A percentile compares a stretch with the other conserved stretches of the same genome.
Evolutionary conservation across 2,329 filamentous ascomycete species (phyloP).

Genomic region (Coniella lustricola): DNA sequence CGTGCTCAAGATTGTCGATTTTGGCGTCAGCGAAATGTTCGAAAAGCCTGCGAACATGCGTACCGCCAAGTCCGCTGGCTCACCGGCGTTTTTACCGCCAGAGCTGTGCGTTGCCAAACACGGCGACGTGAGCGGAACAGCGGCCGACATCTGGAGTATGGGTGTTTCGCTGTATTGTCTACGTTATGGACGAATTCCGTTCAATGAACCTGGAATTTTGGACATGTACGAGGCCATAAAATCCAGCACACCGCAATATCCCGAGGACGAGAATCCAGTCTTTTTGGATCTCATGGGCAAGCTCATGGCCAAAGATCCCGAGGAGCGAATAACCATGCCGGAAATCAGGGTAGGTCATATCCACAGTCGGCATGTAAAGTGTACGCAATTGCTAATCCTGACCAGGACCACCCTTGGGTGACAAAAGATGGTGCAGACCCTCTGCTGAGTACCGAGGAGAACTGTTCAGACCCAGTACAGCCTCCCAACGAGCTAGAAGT

Average conservation of each 20-base stretch:
- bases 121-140: slow-evolving; percentile 78
- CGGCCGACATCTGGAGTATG: slow-evolving; percentile 98
- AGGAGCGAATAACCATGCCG: slow-evolving; percentile 74
- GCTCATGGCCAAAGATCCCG: slow-evolving; percentile 78
- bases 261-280: slow-evolving; percentile 54
- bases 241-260: slow-evolving; percentile 56
- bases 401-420: slow-evolving; percentile 85
- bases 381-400: slow-evolving; percentile 17
- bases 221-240: slow-evolving; percentile 89
- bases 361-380: not conserved
- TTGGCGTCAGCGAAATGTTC: slow-evolving; percentile 99
- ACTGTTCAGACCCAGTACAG: slow-evolving; percentile 73
- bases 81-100: slow-evolving; percentile 87
- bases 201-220: slow-evolving; percentile 69
- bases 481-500: slow-evolving; percentile 85
- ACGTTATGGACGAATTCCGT: slow-evolving; percentile 81
- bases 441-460: slow-evolving; percentile 75
- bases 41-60: slow-evolving; percentile 79
- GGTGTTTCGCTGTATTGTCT: slow-evolving; percentile 91
- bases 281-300: slow-evolving; percentile 68
- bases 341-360: slow-evolving; percentile 63
- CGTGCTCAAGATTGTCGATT: slow-evolving; percentile 94
- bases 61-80: slow-evolving; percentile 87
- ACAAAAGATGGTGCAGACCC: slow-evolving; percentile 72
- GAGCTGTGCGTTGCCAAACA: slow-evolving; percentile 85